Conservation (phyloP, 2,329 filamentous ascomycete species). For the Penicillium sp. region DNA sequence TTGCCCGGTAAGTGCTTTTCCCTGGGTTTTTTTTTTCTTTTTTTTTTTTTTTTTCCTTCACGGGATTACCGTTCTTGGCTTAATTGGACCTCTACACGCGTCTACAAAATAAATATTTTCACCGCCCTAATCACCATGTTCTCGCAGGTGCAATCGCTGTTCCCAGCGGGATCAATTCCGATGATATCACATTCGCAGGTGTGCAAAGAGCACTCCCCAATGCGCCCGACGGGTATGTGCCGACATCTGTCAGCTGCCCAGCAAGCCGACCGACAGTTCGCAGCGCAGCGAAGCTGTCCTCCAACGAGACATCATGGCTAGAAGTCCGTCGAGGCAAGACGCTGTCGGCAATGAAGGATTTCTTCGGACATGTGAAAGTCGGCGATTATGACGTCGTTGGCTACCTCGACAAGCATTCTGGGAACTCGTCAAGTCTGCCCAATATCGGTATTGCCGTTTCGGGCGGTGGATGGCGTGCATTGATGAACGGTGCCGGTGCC, state of each 20-base stretch:
- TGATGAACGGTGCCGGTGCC: slow-evolving; percentile 82
- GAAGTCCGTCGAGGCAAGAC: slow-evolving; percentile 69
- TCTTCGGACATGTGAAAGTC: slow-evolving; percentile 72
- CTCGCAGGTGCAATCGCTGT: slow-evolving; percentile 21
- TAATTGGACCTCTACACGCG: neutral
- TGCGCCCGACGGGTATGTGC: slow-evolving; percentile 70
- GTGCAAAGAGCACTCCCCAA: slow-evolving; percentile 51
- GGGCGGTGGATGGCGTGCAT: slow-evolving; percentile 83
- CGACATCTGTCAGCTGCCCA: slow-evolving; percentile 68
- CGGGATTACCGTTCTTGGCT: neutral
- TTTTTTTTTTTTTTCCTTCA: neutral
- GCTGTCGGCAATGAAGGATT: slow-evolving; percentile 68
- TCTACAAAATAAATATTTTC: neutral
- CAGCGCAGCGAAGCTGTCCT: slow-evolving; percentile 62
- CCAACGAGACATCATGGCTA: slow-evolving; percentile 74
- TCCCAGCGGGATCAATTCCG: slow-evolving; percentile 9
- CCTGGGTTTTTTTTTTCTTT: neutral
- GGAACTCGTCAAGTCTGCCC: slow-evolving; percentile 59
- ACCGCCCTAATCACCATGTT: neutral
- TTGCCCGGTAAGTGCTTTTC: slow-evolving; percentile 18
- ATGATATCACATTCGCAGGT: slow-evolving; percentile 12
- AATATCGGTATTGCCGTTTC: slow-evolving; percentile 77
- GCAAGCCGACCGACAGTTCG: slow-evolving; percentile 67
- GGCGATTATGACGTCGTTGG: slow-evolving; percentile 70
- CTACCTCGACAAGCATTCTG: slow-evolving; percentile 64